Conservation (phyloP, 73 alveolate genomes). For the Paraurostyla sp. region DNA sequence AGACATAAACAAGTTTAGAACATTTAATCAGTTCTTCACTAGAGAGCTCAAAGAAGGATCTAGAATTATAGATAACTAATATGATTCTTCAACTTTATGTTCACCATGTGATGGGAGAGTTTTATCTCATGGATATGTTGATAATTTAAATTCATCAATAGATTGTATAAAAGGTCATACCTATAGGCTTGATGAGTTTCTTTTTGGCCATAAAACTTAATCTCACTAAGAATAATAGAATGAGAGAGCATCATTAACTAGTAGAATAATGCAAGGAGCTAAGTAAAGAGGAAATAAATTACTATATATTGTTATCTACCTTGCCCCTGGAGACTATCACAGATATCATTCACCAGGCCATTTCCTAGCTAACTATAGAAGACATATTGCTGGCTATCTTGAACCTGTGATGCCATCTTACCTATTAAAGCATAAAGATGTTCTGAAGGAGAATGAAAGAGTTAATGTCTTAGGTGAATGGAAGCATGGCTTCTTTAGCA, state of each 20-base stretch:
- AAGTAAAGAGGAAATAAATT: slow-evolving; percentile 49
- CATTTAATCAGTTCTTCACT: slow-evolving; percentile 60
- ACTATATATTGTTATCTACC: slow-evolving; percentile 61
- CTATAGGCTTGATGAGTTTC: slow-evolving; percentile 70
- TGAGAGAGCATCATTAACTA: neutral
- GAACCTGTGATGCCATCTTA: slow-evolving; percentile 86
- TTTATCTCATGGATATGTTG: slow-evolving; percentile 52
- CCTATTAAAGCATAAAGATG: slow-evolving; percentile 68
- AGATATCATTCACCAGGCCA: slow-evolving; percentile 89
- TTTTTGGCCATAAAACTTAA: slow-evolving; percentile 59
- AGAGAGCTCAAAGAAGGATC: slow-evolving; percentile 45
- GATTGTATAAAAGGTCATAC: slow-evolving; percentile 70
- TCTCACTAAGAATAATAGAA: neutral
- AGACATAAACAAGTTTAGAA: slow-evolving; percentile 52
- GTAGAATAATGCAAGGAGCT: slow-evolving; percentile 21
- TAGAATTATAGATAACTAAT: slow-evolving; percentile 7
- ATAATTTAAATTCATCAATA: slow-evolving; percentile 8
- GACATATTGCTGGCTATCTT: slow-evolving; percentile 85
- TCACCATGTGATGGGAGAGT: slow-evolving; percentile 79
- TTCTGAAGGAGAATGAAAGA: slow-evolving; percentile 82
- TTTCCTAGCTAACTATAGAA: slow-evolving; percentile 75
- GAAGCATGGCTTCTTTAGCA: slow-evolving; percentile 80
- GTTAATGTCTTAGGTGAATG: slow-evolving; percentile 90
- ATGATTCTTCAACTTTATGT: slow-evolving; percentile 32
- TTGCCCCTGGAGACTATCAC: slow-evolving; percentile 94